Evolutionary conservation across 495 filamentous ascomycete species (phyloP).

Genomic region (Aspergillus kassunensis): DNA sequence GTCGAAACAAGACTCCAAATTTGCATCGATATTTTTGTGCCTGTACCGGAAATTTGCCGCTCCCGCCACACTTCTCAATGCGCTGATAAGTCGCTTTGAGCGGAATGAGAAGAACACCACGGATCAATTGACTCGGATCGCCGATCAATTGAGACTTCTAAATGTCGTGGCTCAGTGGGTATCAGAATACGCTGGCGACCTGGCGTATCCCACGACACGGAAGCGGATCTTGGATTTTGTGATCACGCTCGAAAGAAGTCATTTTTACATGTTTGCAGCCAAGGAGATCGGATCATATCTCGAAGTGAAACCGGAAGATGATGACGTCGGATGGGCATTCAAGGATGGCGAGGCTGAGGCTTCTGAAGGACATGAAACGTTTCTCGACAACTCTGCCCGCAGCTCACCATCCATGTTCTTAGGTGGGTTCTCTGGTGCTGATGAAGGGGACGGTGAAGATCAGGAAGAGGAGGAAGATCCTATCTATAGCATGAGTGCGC

Average conservation of each 20-base stretch:
- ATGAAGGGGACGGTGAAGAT: slow-evolving; percentile 20
- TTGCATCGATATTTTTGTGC: slow-evolving; percentile 79
- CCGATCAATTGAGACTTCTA: slow-evolving; percentile 77
- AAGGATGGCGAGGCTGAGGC: slow-evolving; percentile 55
- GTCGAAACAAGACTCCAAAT: slow-evolving; percentile 82
- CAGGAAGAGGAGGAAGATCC: slow-evolving; percentile 40
- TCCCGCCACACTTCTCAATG: slow-evolving; percentile 67
- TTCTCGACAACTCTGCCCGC: slow-evolving; percentile 36
- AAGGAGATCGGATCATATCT: slow-evolving; percentile 72
- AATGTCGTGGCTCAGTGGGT: slow-evolving; percentile 86
- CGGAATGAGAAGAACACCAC: slow-evolving; percentile 57
- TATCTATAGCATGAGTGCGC: slow-evolving; percentile 40
- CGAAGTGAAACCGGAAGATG: slow-evolving; percentile 65
- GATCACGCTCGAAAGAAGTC: slow-evolving; percentile 57
- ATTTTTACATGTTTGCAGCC: slow-evolving; percentile 75
- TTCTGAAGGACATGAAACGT: slow-evolving; percentile 30
- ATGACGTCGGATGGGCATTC: slow-evolving; percentile 75
- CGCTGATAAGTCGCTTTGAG: slow-evolving; percentile 72
- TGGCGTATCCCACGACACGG: slow-evolving; percentile 74
- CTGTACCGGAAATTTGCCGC: slow-evolving; percentile 94
- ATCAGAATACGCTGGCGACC: slow-evolving; percentile 86
- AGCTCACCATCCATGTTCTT: slow-evolving; percentile 40
- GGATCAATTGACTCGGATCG: slow-evolving; percentile 62
- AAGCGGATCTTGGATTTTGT: slow-evolving; percentile 70
- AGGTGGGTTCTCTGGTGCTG: slow-evolving; percentile 18